These are phyloP conservation scores for Escovopsis sp. DNA, from an alignment of 2,329 filamentous ascomycete genomes.

Conservation along the genomic window DNA sequence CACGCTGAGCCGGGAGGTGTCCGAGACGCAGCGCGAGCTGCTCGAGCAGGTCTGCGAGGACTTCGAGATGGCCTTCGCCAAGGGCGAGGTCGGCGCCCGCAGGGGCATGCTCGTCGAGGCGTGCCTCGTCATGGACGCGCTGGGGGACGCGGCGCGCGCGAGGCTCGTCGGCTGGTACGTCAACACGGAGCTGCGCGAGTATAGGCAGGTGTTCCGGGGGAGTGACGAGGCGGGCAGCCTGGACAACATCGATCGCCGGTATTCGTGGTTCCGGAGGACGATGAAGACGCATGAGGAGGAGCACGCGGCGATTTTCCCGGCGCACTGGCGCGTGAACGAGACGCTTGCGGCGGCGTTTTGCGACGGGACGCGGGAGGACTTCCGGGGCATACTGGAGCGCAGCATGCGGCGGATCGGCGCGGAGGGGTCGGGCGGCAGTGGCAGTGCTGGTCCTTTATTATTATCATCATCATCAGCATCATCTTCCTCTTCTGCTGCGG, in stretches of 20 bases:
- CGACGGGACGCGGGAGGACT: conserved; percentile 89
- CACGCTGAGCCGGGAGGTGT: conserved; percentile 77
- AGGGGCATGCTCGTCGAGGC: conserved; percentile 65
- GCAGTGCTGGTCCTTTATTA: no score
- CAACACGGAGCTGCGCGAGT: conserved; percentile 91
- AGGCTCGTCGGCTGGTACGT: conserved; percentile 92
- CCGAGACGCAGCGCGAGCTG: conserved; percentile 81
- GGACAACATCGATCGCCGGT: conserved; percentile 89
- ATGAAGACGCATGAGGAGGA: conserved; percentile 92
- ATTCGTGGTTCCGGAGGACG: conserved; percentile 93
- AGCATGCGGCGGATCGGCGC: conserved; percentile 69
- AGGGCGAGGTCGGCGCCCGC: conserved; percentile 60
- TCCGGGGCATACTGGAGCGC: conserved; percentile 78
- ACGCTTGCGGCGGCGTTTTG: conserved; percentile 83
- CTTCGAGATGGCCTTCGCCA: conserved; percentile 89
- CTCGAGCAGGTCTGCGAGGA: conserved; percentile 98
- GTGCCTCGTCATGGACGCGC: conserved; percentile 84
- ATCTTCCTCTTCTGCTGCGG: no score
- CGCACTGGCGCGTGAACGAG: conserved; percentile 81
- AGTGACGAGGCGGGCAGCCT: conserved; percentile 93
- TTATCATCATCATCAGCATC: no score
- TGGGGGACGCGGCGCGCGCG: conserved; percentile 72
- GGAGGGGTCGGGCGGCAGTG: no score
- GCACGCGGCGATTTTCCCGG: conserved; percentile 74
- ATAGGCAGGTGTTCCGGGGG: conserved; percentile 85